phyloP scores from a whole-genome alignment of 2,329 filamentous ascomycete species.

The Cryphonectria naterciae region DNA sequence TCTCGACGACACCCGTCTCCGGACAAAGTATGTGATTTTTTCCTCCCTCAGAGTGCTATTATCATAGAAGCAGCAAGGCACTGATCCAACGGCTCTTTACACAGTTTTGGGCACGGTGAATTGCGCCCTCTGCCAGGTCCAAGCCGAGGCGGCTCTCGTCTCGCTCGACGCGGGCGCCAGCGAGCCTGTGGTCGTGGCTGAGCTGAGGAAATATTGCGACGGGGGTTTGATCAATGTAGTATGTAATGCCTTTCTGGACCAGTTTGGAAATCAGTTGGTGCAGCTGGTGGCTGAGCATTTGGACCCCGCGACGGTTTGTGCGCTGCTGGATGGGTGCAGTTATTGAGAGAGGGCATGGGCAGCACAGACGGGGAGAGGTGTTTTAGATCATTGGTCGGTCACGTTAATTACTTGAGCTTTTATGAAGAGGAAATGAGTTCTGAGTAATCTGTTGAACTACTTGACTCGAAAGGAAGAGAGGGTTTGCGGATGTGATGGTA shows the following conservation, averaged over 20 bases:
- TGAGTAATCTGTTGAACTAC: not conserved
- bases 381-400: not conserved
- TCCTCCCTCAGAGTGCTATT: not conserved
- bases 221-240: not conserved
- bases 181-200: not conserved
- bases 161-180: not conserved
- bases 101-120: not conserved
- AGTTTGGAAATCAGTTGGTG: not conserved
- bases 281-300: not conserved
- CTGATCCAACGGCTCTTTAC: not conserved
- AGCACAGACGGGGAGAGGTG: not conserved
- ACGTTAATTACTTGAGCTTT: not conserved
- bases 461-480: not conserved
- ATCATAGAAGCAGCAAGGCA: not conserved
- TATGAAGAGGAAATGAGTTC: not conserved
- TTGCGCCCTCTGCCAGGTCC: not conserved
- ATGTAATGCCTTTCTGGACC: not conserved
- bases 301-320: not conserved
- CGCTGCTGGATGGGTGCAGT: not conserved
- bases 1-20: not conserved
- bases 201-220: not conserved
- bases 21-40: not conserved
- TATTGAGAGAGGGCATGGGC: not conserved
- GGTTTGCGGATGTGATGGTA: not conserved
- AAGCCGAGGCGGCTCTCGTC: constrained; percentile 2